A percentile compares a stretch with the other conserved stretches of the same genome.
These are phyloP conservation scores for Candida mesenterica DNA, from an alignment of 1,139 yeast genomes.

Conservation along the genomic window DNA sequence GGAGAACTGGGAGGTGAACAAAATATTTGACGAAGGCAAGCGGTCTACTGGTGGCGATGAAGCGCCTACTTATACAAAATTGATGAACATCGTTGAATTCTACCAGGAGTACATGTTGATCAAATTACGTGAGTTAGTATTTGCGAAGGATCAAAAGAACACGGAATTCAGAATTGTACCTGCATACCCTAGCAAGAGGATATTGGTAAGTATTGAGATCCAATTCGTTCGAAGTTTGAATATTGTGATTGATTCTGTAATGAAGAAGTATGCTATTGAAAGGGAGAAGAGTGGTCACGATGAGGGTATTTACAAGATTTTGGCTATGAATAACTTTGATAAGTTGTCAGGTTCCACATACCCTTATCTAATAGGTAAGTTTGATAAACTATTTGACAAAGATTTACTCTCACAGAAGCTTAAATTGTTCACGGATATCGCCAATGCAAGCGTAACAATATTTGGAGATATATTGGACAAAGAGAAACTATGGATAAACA, in stretches of 20 bases:
- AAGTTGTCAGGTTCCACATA: conserved; percentile 32
- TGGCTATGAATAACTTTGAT: conserved; percentile 49
- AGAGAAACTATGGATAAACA: conserved; percentile 38
- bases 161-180: conserved; percentile 17
- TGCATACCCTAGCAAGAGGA: conserved; percentile 43
- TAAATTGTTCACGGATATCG: conserved; percentile 44
- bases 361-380: conserved; percentile 34
- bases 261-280: conserved; percentile 43
- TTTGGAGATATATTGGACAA: conserved; percentile 42
- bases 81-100: conserved; percentile 45
- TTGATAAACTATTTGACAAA: conserved; percentile 37
- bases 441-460: conserved; percentile 41
- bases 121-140: conserved; percentile 30
- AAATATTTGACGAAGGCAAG: conserved; percentile 8
- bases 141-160: conserved; percentile 33
- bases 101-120: conserved; percentile 35
- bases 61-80: conserved; percentile 27
- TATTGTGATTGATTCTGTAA: conserved; percentile 46
- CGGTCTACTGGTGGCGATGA: conserved; percentile 3
- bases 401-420: conserved; percentile 39
- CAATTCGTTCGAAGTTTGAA: conserved; percentile 53
- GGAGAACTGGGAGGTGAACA: conserved; percentile 40
- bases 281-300: conserved; percentile 21
- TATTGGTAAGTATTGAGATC: conserved; percentile 42
- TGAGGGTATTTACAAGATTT: conserved; percentile 36